These are phyloP conservation scores for Ophiostoma triangulosporum DNA, from an alignment of 2,329 filamentous ascomycete genomes.

Conservation along the genomic window DNA sequence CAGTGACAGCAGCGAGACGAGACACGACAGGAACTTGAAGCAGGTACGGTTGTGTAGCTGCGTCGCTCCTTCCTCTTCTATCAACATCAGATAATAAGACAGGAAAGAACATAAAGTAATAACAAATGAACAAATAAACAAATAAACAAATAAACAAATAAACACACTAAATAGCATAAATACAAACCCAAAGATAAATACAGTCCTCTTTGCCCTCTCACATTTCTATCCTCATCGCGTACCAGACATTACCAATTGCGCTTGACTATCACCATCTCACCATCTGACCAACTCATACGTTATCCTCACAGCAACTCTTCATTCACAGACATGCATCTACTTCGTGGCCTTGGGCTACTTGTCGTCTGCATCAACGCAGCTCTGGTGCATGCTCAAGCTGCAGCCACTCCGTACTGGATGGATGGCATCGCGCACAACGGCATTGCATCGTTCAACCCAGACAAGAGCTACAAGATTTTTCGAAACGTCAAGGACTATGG, in stretches of 20 bases:
- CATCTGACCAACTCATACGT: neutral
- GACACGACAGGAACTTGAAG: neutral
- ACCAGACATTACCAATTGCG: neutral
- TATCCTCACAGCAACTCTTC: neutral
- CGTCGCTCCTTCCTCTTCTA: slow-evolving; percentile 8
- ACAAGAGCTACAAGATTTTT: slow-evolving; percentile 18
- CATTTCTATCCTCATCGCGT: neutral
- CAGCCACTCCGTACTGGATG: slow-evolving; percentile 24
- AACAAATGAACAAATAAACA: neutral
- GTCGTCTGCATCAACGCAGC: neutral
- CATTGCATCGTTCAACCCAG: slow-evolving; percentile 30
- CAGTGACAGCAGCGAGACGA: neutral
- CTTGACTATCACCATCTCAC: neutral
- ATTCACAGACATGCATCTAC: slow-evolving; percentile 5
- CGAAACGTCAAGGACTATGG: slow-evolving; percentile 27
- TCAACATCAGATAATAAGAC: neutral
- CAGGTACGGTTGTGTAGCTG: neutral
- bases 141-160: neutral
- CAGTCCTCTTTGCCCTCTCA: neutral
- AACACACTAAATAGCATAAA: neutral
- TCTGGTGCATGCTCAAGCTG: slow-evolving; percentile 12
- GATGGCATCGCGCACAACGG: slow-evolving; percentile 33
- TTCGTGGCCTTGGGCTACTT: slow-evolving; percentile 3
- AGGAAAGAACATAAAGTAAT: neutral
- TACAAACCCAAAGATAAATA: neutral